Base-by-base conservation (phyloP, 2,329 filamentous ascomycete genomes). In the Aspergillus vadensis region DNA sequence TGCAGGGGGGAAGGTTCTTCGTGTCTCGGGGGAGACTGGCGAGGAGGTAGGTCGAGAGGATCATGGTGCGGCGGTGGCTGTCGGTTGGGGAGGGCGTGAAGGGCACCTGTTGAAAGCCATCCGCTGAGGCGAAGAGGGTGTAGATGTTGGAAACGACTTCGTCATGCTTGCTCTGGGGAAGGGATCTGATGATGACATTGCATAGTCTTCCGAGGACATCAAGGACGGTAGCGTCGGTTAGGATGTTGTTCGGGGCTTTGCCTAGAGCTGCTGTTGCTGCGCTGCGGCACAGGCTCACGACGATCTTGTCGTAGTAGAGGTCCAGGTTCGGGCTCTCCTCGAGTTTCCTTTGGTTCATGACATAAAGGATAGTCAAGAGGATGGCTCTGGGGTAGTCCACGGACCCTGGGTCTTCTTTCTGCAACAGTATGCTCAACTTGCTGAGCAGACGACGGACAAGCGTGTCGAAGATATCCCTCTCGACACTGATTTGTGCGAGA, bases 381-480 rank as follows among this genome's bases (percentile, higher is more conserved):
- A 90, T 80, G 6, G 85, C 83, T 21, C 80, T 77, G n/a, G 86
- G 80, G 67, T 89, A 89, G 4, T 76, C 74, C 6, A 80, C 76
- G 12, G 82, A 79, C 3, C 81, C 72, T 23, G 65, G 60, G 21
- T 75, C 78, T 30, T 78, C 74, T 63, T 83, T 82, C 59, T 82
- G 79, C 27, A 87, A 78, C 39, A 87, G 79, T 15, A 83, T 73
- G 53, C 84, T 82, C 27, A 89, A 75, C 67, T 88, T 89, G 76
- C 85, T 88, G 71, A 88, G 83, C 27, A 90, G 74, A 30, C 86
- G 80, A 43, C 87, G 77, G 36, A 88, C 81, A 8, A 90, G 76
- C 0, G 86, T 88, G 61, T 87, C 83, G 62, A 89, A 88, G 12
- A 89, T 80, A 39, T 86, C 82, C 62, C 83, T 81, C 68, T 89